These are phyloP conservation scores for Saccharomycopsis guyanensis DNA, from an alignment of 805 yeast species.

Conservation along the genomic window DNA sequence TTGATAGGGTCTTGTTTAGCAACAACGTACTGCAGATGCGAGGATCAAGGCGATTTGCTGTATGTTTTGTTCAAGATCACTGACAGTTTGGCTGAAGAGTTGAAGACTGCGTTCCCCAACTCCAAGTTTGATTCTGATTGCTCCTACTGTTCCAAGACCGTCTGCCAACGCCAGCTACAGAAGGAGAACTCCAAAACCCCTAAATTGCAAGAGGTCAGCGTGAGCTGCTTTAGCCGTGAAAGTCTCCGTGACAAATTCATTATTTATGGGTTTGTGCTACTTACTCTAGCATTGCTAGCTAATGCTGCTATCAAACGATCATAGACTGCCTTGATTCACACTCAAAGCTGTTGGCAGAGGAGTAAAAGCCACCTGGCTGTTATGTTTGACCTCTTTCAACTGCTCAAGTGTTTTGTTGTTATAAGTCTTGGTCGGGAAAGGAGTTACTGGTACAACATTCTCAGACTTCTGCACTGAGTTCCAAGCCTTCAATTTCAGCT, in stretches of 20 bases:
- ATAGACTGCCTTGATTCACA: too few relatives aligned
- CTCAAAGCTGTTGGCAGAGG: too few relatives aligned
- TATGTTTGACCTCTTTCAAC: too few relatives aligned
- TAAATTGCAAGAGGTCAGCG: conserved; percentile 11
- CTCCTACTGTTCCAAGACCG: conserved; percentile 17
- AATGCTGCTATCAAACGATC: too few relatives aligned
- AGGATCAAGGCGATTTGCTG: conserved; percentile 9
- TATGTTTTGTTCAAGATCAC: conserved; percentile 11
- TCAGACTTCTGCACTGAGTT: too few relatives aligned
- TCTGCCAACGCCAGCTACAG: conserved; percentile 9
- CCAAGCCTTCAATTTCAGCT: too few relatives aligned
- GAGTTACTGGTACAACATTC: too few relatives aligned
- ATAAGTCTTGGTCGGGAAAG: too few relatives aligned
- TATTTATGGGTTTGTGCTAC: conserved; percentile 15
- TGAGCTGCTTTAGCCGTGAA: conserved; percentile 18
- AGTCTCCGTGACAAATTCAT: conserved; percentile 16
- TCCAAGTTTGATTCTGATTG: conserved; percentile 9
- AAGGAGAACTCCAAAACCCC: not conserved
- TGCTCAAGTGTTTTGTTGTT: too few relatives aligned
- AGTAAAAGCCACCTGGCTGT: too few relatives aligned
- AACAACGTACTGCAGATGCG: too few relatives aligned
- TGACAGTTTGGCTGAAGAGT: conserved; percentile 1
- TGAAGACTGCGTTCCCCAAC: conserved; percentile 1
- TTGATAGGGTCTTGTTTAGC: too few relatives aligned
- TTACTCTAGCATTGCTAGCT: conserved; percentile 8